Evolutionary conservation across 495 filamentous ascomycete species (phyloP), one percentile per base, ranked within the genome.

Genomic region (Filosporella fistucella): DNA sequence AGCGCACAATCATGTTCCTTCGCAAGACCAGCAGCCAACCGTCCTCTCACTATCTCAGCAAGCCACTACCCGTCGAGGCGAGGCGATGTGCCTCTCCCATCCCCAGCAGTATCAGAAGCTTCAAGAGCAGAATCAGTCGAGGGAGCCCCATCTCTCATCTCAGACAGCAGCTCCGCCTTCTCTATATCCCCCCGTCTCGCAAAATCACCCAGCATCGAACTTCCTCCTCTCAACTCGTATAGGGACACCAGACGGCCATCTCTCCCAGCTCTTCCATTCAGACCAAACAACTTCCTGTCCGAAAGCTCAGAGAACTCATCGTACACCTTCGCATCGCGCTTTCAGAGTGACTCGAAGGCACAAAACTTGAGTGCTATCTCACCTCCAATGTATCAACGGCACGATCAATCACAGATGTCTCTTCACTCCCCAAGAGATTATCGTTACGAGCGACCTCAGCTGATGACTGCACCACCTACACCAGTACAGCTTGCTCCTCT

Each of bases 71-170:
- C 58, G 20, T 56, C 66, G 39, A 14, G 60, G 68, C 42, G 67
- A 38, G 68, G 65, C 26, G 82, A 85, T 45, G 72, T 77, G 3
- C 76, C 83, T 20, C 73, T 89, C 58, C 84, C 82, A 11, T 90
- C 87, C 13, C 85, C 86, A n/a, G 71, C 74, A 20, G 75, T 70
- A 51, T 78, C 77, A 1, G 75, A 80, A 20, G 66, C 63, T n/a
- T 82, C 85, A 38, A 63, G 76, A 57, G 66, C 77, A 30, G 74
- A 77, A 29, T 83, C 76, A 2, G 61, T 75, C 16, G 80, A 84
- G n/a, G 78, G 68, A 23, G 71, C 84, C 1, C 85, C 84, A 21
- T 88, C 84, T 3, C 74, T 89, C 53, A 69, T 87, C 22, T 89
- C 85, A 2, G 85, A 89, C 58, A 75, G 72, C 48, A 76, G 80